Base-by-base conservation (phyloP, 163 green algal species). In the Scenedesmus sp. region DNA sequence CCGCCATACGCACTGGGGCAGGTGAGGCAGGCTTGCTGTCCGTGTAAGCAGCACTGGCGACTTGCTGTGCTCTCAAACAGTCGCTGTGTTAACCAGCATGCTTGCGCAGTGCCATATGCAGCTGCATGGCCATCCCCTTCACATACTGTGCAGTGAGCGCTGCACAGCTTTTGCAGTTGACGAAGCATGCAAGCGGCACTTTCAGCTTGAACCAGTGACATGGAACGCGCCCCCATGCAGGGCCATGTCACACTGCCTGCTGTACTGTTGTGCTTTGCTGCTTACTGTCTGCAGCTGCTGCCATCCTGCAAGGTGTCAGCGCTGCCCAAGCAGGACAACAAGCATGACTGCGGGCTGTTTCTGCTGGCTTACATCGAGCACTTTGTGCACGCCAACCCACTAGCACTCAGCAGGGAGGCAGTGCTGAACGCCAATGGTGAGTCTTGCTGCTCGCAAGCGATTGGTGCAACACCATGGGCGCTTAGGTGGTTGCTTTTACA, bases 301-400 rank as follows among this genome's bases (percentile, higher is more conserved):
- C 82, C 82, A 7, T 54, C 20, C 55, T 57, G 46, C 76, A 56
- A 23, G 34, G 86, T 56, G n/a, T 26, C 13, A 57, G 60, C 70
- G 52, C 67, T 97, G 26, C 96, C 96, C 7, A 81, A 86, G 82
- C 98, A 99, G 93, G 92, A 97, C 94, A 99, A 99, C 94, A 92
- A 97, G 93, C 98, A 93, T 87, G 98, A 99, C 94, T 99, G 98
- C 92, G 98, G 98, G 7, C 96, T 99, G 62, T 99, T 99, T 94
- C 82, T 99, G 86, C 96, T 98, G 60, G 86, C 95, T 59, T 99
- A 98, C 92, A 87, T 97, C 5, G 95, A 99, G 87, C 98, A 96
- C 90, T 99, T 99, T 90, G 91, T 93, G 0, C 70, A 95, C 60
- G 91, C 85, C 2, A 93, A 93, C 13, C 94, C 94, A n/a, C 70